Percentiles rank a stretch among this genome's conserved stretches.
Conservation (phyloP, 352 stramenopile species). For the Aphanomyces euteiches region DNA sequence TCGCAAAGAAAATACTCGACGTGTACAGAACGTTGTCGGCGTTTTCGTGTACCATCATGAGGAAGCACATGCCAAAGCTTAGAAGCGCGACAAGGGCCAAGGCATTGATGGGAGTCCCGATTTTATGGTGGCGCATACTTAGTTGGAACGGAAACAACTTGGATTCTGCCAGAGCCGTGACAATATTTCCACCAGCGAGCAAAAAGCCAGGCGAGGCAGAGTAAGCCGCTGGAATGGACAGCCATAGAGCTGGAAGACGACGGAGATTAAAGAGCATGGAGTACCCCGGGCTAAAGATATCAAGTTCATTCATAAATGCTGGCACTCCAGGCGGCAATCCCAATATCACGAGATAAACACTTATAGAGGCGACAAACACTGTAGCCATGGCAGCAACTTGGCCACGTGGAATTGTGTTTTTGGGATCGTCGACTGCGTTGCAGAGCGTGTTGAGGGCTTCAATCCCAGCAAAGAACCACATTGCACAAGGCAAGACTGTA, state of each 20-base stretch:
- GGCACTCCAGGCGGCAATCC: conserved; percentile 37
- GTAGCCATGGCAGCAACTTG: conserved; percentile 40
- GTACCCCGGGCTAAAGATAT: conserved; percentile 34
- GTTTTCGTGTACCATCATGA: conserved; percentile 30
- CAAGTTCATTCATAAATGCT: conserved; percentile 31
- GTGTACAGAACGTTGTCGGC: conserved; percentile 28
- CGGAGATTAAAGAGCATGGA: conserved; percentile 35
- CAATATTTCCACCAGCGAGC: conserved; percentile 37
- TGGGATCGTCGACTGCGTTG: conserved; percentile 42
- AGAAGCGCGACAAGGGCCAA: conserved; percentile 20
- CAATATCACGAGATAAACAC: conserved; percentile 40
- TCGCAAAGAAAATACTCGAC: conserved; percentile 29
- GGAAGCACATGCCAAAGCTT: conserved; percentile 34
- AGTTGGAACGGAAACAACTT: conserved; percentile 35
- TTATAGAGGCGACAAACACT: conserved; percentile 41
- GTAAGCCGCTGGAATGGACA: conserved; percentile 40
- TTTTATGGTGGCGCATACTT: conserved; percentile 2
- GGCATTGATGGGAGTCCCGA: too few species aligned
- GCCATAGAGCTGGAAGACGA: conserved; percentile 30
- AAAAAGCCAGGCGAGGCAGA: conserved; percentile 39
- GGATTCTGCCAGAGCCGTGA: conserved; percentile 39
- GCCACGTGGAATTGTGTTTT: conserved; percentile 39
- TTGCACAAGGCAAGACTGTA: conserved; percentile 34
- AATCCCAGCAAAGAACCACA: conserved; percentile 42
- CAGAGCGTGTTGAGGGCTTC: conserved; percentile 37